Evolutionary conservation across 495 filamentous ascomycete genomes (phyloP).

Genomic region (Aspergillus biplanus): DNA sequence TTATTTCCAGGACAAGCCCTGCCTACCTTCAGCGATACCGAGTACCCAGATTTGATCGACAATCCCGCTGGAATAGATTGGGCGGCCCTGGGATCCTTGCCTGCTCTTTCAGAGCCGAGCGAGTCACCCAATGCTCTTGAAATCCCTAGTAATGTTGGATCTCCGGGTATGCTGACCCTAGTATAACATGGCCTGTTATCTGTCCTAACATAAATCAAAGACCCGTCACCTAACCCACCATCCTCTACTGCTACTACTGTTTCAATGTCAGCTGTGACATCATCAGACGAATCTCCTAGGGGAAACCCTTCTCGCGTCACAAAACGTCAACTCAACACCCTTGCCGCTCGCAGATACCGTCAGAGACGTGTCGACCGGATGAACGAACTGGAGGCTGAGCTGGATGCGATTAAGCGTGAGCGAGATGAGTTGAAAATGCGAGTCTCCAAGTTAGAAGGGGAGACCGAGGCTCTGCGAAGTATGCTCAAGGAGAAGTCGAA

Average conservation of each 20-base stretch:
- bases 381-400: slow-evolving; percentile 61
- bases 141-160: slow-evolving; percentile 13
- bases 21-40: slow-evolving; percentile 8
- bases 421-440: slow-evolving; percentile 67
- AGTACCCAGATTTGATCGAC: slow-evolving; percentile 5
- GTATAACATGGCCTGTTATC: background rate
- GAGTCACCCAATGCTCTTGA: slow-evolving; percentile 14
- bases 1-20: slow-evolving; percentile 9
- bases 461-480: slow-evolving; percentile 48
- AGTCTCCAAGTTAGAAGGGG: slow-evolving; percentile 66
- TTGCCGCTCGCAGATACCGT: slow-evolving; percentile 72
- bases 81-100: slow-evolving; percentile 17
- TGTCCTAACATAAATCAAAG: slow-evolving; percentile 4
- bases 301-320: slow-evolving; percentile 34
- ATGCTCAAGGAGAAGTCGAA: slow-evolving; percentile 23
- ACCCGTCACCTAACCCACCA: slow-evolving; percentile 6
- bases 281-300: slow-evolving; percentile 14
- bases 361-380: slow-evolving; percentile 71
- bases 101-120: slow-evolving; percentile 12
- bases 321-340: slow-evolving; percentile 69
- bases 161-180: slow-evolving; percentile 15
- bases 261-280: slow-evolving; percentile 18
- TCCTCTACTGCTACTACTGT: background rate
- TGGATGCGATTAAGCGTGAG: slow-evolving; percentile 61
- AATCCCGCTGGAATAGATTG: slow-evolving; percentile 12